Conservation (phyloP, 495 filamentous ascomycete genomes). For the Penicillium maclennaniae region DNA sequence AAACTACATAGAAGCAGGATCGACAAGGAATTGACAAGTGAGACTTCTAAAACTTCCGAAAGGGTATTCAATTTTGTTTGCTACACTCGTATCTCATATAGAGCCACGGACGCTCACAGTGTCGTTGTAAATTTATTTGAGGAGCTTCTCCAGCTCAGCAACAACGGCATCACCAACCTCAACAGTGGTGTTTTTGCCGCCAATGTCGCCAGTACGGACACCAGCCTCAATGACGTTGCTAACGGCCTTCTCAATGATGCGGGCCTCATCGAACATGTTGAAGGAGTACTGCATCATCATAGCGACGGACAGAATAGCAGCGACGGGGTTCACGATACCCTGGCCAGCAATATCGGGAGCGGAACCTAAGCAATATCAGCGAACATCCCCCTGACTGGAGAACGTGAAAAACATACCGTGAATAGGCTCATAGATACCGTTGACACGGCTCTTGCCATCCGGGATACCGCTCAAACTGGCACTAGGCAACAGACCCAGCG, state of each 20-base stretch:
- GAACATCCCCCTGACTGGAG: neutral
- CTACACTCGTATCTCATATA: conserved; percentile 25
- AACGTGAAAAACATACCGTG: conserved; percentile 61
- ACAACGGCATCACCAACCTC: conserved; percentile 53
- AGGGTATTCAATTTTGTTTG: conserved; percentile 29
- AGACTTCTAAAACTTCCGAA: conserved; percentile 13
- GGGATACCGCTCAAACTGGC: conserved; percentile 85
- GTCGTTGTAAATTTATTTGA: conserved; percentile 27
- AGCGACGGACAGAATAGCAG: conserved; percentile 50
- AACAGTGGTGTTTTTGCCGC: conserved; percentile 48
- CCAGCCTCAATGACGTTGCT: conserved; percentile 50
- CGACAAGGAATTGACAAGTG: neutral
- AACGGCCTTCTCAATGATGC: conserved; percentile 50
- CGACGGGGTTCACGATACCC: conserved; percentile 77
- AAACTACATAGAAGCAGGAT: neutral
- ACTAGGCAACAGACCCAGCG: conserved; percentile 83
- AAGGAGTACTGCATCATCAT: conserved; percentile 58
- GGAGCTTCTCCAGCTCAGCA: conserved; percentile 46
- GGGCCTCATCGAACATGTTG: conserved; percentile 45
- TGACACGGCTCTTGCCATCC: conserved; percentile 55
- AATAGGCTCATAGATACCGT: conserved; percentile 95
- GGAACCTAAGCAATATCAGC: conserved; percentile 31
- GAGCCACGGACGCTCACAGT: conserved; percentile 4
- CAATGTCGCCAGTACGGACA: conserved; percentile 52
- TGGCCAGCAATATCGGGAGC: conserved; percentile 68